A percentile compares a stretch with the other conserved stretches of the same genome.
Conservation (phyloP, 2,329 filamentous ascomycete genomes). For the Neocatenulostroma microsporum region DNA sequence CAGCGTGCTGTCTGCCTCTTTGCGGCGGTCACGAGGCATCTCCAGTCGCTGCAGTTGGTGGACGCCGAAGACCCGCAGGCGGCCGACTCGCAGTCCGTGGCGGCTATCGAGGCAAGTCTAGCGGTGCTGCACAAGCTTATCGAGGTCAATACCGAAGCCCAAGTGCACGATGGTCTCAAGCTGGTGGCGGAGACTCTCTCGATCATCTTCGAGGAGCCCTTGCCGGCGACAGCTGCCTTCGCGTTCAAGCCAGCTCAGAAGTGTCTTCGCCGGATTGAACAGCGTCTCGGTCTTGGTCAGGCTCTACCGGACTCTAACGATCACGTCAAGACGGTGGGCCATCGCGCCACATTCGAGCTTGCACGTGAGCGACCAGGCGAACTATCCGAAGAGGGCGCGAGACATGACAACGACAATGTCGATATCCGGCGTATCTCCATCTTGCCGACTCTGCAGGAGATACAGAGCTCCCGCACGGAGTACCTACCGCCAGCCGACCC, state of each 20-base stretch:
- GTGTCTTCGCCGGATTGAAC: constrained; percentile 5
- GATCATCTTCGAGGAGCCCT: constrained; percentile 2
- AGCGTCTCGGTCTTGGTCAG: constrained; percentile 7
- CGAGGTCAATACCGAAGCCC: constrained; percentile 11
- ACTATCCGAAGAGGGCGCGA: constrained; percentile 26
- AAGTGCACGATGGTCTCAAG: constrained; percentile 11
- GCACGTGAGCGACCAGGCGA: constrained; percentile 23
- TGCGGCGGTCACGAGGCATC: constrained; percentile 13
- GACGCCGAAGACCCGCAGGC: not conserved
- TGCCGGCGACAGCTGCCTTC: no score
- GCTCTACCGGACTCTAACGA: constrained; percentile 3
- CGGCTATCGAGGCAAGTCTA: constrained; percentile 10
- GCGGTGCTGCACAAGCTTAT: constrained; percentile 6
- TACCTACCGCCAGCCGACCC: constrained; percentile 37
- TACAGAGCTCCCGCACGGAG: constrained; percentile 36
- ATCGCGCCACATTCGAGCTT: constrained; percentile 9
- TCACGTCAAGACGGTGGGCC: not conserved
- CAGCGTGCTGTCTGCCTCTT: constrained; percentile 32
- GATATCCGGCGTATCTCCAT: constrained; percentile 43
- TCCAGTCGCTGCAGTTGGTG: not conserved
- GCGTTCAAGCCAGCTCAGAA: constrained; percentile 3
- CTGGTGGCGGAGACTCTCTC: constrained; percentile 8
- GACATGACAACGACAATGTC: constrained; percentile 46
- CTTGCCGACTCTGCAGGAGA: constrained; percentile 44
- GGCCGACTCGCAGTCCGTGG: constrained; percentile 14